Evolutionary conservation across 2,329 filamentous ascomycete genomes (phyloP).

Genomic region (Cordyceps cateniannulata): DNA sequence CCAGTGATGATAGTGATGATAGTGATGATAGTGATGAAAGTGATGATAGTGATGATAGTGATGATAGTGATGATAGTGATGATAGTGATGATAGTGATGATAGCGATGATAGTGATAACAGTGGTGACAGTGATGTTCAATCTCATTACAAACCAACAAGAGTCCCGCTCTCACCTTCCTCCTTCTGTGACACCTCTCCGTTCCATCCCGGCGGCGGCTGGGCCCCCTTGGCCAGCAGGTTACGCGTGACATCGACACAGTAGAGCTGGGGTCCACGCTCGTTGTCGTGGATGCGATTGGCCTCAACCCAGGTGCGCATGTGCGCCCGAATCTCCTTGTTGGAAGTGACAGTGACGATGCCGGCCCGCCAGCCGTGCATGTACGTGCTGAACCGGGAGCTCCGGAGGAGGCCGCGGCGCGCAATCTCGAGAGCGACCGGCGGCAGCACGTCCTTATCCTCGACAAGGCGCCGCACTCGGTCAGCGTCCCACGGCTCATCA

Average conservation of each 20-base stretch:
- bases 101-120: too few relatives aligned
- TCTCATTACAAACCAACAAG: too few relatives aligned
- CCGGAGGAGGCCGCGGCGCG: conserved; percentile 25
- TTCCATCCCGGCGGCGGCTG: conserved; percentile 16
- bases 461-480: conserved; percentile 21
- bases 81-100: too few relatives aligned
- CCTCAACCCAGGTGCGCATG: conserved; percentile 29
- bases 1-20: too few relatives aligned
- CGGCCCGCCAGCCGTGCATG: conserved; percentile 32
- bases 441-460: conserved; percentile 23
- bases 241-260: conserved; percentile 29
- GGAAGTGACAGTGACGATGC: conserved; percentile 30
- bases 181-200: not conserved
- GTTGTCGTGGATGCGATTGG: conserved; percentile 20
- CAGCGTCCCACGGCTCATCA: conserved; percentile 19
- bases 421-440: conserved; percentile 27
- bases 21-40: too few relatives aligned
- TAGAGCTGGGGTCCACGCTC: conserved; percentile 29
- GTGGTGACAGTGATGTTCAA: too few relatives aligned
- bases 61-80: too few relatives aligned
- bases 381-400: conserved; percentile 33
- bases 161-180: not conserved
- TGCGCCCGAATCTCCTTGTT: conserved; percentile 35
- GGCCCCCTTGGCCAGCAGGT: conserved; percentile 28
- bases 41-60: too few relatives aligned